Conservation (phyloP, 352 stramenopile species). For the Phytophthora ohioensis region DNA sequence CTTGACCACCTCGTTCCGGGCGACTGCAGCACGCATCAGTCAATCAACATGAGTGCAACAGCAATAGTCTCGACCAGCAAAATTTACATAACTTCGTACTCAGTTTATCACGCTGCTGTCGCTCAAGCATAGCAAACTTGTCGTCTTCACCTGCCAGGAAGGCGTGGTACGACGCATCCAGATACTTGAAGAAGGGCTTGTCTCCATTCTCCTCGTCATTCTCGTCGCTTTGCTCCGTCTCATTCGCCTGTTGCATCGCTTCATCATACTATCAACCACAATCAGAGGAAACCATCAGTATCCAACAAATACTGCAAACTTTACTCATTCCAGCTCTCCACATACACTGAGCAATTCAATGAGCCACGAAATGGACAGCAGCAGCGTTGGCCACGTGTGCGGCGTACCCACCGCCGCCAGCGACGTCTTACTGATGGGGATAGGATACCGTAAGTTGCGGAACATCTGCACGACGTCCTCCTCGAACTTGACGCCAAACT, state of each 20-base stretch:
- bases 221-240: constrained; percentile 54
- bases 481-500: constrained; percentile 81
- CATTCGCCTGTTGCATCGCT: constrained; percentile 63
- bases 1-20: constrained; percentile 59
- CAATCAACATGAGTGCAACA: constrained; percentile 13
- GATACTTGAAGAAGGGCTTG: constrained; percentile 96
- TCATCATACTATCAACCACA: constrained; percentile 81
- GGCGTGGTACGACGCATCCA: constrained; percentile 91
- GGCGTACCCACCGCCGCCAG: constrained; percentile 94
- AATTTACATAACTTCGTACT: constrained; percentile 32
- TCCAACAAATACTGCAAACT: constrained; percentile 5
- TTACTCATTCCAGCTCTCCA: constrained; percentile 14
- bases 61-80: neutral
- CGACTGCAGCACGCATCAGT: constrained; percentile 38
- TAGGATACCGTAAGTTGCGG: constrained; percentile 93
- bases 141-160: constrained; percentile 97
- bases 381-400: constrained; percentile 96
- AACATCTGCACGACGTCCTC: constrained; percentile 78
- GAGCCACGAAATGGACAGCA: constrained; percentile 97
- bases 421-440: constrained; percentile 96
- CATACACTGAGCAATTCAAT: constrained; percentile 93
- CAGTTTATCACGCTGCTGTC: constrained; percentile 65
- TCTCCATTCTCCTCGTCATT: constrained; percentile 83
- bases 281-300: constrained; percentile 16
- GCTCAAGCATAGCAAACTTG: constrained; percentile 87